phyloP scores from a whole-genome alignment of 2,329 filamentous ascomycete species.

The Akanthomyces lecanii region DNA sequence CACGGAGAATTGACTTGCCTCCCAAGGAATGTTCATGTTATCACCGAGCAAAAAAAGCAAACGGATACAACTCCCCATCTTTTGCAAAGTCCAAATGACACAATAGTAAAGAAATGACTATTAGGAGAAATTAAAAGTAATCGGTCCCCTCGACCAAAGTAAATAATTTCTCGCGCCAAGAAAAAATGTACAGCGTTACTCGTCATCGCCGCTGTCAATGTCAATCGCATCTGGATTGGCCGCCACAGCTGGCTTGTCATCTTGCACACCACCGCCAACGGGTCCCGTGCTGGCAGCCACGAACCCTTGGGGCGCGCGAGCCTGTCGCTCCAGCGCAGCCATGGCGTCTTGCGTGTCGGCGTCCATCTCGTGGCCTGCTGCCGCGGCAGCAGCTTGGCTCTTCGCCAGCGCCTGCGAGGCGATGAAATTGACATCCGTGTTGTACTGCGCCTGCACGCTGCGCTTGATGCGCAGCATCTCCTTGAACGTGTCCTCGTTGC shows the following conservation, averaged over 20 bases:
- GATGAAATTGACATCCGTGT: slow-evolving; percentile 98
- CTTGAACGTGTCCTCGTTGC: slow-evolving; percentile 98
- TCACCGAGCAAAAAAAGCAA: slow-evolving; percentile 1
- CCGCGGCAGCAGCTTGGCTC: slow-evolving; percentile 60
- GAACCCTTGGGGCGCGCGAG: slow-evolving; percentile 84
- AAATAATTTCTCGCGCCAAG: background rate
- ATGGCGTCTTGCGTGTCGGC: slow-evolving; percentile 65
- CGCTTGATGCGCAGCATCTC: slow-evolving; percentile 98
- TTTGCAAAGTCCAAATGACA: background rate
- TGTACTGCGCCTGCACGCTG: slow-evolving; percentile 96
- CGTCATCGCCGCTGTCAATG: slow-evolving; percentile 67
- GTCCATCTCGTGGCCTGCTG: slow-evolving; percentile 43
- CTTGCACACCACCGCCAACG: slow-evolving; percentile 47
- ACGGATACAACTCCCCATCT: background rate
- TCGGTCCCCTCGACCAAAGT: background rate
- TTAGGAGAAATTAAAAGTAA: background rate
- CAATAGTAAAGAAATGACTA: background rate
- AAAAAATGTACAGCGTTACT: slow-evolving; percentile 23
- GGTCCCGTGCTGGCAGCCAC: slow-evolving; percentile 78
- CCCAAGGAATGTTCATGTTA: slow-evolving; percentile 1
- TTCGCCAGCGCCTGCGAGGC: slow-evolving; percentile 89
- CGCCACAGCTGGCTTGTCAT: slow-evolving; percentile 39
- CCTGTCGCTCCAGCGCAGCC: slow-evolving; percentile 81
- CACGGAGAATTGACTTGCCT: background rate
- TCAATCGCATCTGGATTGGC: slow-evolving; percentile 84